A percentile compares a stretch with the other conserved stretches of the same genome.
phyloP scores from a whole-genome alignment of 2,329 filamentous ascomycete species.

The Diaporthe destruens region DNA sequence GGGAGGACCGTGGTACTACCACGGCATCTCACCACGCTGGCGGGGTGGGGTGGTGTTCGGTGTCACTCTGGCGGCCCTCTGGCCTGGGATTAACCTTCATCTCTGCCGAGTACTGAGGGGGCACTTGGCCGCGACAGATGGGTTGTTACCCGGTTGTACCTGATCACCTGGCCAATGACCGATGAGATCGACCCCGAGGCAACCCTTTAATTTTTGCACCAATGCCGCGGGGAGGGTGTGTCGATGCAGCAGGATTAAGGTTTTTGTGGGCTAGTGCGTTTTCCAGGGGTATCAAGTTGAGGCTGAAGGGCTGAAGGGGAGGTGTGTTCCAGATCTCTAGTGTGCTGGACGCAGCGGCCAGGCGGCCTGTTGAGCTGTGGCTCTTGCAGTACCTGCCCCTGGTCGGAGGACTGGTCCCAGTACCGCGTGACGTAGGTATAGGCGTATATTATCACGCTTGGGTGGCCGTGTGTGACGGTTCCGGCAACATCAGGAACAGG shows the following conservation, averaged over 20 bases:
- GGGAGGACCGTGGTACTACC: not conserved
- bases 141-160: not conserved
- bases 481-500: not conserved
- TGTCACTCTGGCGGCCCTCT: not conserved
- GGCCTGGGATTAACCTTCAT: too few relatives aligned
- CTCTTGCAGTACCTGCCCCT: not conserved
- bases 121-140: not conserved
- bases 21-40: not conserved
- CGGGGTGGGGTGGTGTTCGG: not conserved
- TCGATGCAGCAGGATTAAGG: constrained; percentile 10
- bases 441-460: not conserved
- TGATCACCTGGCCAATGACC: not conserved
- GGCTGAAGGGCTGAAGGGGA: constrained; percentile 19
- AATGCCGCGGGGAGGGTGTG: constrained; percentile 4
- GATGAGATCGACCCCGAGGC: not conserved
- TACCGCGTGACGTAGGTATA: not conserved
- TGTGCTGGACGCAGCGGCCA: not conserved
- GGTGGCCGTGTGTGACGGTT: too few relatives aligned
- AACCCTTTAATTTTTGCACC: not conserved
- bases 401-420: not conserved
- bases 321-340: constrained; percentile 2
- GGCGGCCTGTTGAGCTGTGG: not conserved
- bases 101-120: not conserved
- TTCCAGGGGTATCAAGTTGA: constrained; percentile 20
- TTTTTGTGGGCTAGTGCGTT: constrained; percentile 18